Evolutionary conservation across 164 flowering plant genomes (phyloP), one percentile per base, ranked within the genome.

Genomic region (Aristolochia fimbriata): DNA sequence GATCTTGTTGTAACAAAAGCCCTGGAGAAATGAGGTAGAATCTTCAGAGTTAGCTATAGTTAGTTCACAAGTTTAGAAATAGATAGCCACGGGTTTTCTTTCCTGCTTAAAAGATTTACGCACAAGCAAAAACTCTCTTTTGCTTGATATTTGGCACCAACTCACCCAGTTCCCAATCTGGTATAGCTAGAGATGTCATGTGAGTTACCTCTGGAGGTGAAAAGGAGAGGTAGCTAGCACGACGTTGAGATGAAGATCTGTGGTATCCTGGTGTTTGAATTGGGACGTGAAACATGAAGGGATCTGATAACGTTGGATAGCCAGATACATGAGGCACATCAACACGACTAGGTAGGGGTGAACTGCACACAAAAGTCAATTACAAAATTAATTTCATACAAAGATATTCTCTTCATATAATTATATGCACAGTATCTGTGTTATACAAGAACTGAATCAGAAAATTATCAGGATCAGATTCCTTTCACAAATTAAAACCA

Each of bases 151-250:
- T 37, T 10, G 12, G 10, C 4, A 37, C 43, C 12, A 37, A 37
- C 43, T 37, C 1, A 7, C 43, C 10, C 11, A 37, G 10, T 37
- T 37, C 43, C 43, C 43, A 37, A 37, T 6, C 43, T 6, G 43
- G 12, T 37, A 49, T 17, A 49, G 22, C 52, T 20, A 49, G 22
- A 17, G 16, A 19, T 55, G 45, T 31, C 19, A 58, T 15, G 30
- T 15, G 4, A 63, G 53, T 71, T 70, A 88, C 98, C 89, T 92
- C 96, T 47, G 98, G 98, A 63, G 98, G 98, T 66, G 98, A 82
- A 73, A 92, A 88, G 27, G 98, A 88, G 27, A 92, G 85, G 76
- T 87, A 92, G 80, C 83, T 82, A 47, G 58, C 43, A 15, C 70
- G 76, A 68, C 76, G 74, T 52, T 61, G 62, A 54, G 52, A 65